phyloP scores from a whole-genome alignment of 2,329 filamentous ascomycete genomes.

The Coniochaeta hoffmannii region DNA sequence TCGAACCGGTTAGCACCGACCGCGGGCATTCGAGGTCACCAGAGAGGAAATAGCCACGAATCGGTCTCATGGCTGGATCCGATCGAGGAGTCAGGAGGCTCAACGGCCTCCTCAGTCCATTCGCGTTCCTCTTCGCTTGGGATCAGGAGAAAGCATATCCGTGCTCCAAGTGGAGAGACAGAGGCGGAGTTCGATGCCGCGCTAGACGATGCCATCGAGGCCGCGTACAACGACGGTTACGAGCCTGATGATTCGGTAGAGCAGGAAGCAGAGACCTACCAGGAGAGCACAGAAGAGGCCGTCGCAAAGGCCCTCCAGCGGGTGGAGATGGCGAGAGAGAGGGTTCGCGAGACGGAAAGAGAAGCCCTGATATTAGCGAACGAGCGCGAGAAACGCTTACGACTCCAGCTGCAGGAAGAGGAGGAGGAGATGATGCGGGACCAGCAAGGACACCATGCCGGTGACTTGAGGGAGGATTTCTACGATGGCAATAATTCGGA shows the following conservation, averaged over 20 bases:
- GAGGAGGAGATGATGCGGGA: conserved; percentile 32
- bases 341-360: conserved; percentile 64
- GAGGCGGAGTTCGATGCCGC: conserved; percentile 92
- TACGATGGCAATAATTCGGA: conserved; percentile 59
- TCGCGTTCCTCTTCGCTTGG: conserved; percentile 69
- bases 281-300: conserved; percentile 31
- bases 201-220: conserved; percentile 89
- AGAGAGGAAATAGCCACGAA: conserved; percentile 62
- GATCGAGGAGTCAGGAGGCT: conserved; percentile 82
- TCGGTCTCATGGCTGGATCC: conserved; percentile 92
- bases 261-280: conserved; percentile 9
- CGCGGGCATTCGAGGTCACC: conserved; percentile 27
- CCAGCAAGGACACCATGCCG: conserved; percentile 13
- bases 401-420: conserved; percentile 29
- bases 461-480: conserved; percentile 41
- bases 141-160: conserved; percentile 61
- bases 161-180: conserved; percentile 61
- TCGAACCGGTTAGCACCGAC: conserved; percentile 9
- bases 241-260: conserved; percentile 45
- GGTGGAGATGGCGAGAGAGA: conserved; percentile 69
- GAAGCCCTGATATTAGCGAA: conserved; percentile 58
- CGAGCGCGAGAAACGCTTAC: conserved; percentile 48
- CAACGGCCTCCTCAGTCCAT: conserved; percentile 70
- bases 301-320: conserved; percentile 53
- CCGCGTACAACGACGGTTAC: conserved; percentile 87